A percentile compares a stretch with the other conserved stretches of the same genome.
Conservation (phyloP, 2,329 filamentous ascomycete genomes). For the Aspergillus alliaceus region DNA sequence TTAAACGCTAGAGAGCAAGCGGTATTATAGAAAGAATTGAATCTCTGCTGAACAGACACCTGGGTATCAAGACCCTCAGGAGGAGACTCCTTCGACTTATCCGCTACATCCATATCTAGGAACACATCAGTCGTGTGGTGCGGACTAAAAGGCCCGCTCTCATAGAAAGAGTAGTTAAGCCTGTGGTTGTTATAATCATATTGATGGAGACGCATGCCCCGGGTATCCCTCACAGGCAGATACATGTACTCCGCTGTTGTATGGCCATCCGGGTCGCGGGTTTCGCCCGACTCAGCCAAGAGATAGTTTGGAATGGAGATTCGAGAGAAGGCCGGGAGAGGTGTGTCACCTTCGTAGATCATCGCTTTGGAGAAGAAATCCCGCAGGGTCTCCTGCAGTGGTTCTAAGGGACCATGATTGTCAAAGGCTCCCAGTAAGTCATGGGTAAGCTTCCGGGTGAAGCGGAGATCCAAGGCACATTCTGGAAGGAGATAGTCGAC, state of each 20-base stretch:
- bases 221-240: slow-evolving; percentile 31
- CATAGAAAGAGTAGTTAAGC: slow-evolving; percentile 32
- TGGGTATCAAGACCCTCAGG: neutral
- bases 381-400: slow-evolving; percentile 23
- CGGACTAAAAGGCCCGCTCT: slow-evolving; percentile 34
- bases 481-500: slow-evolving; percentile 43
- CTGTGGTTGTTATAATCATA: slow-evolving; percentile 34
- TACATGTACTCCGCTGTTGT: slow-evolving; percentile 35
- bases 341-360: slow-evolving; percentile 7
- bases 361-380: slow-evolving; percentile 18
- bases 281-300: slow-evolving; percentile 4
- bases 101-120: slow-evolving; percentile 28
- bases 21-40: slow-evolving; percentile 37
- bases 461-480: slow-evolving; percentile 39
- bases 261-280: slow-evolving; percentile 8
- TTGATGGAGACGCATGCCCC: slow-evolving; percentile 26
- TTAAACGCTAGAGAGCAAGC: slow-evolving; percentile 41
- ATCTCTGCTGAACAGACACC: slow-evolving; percentile 22
- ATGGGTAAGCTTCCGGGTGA: slow-evolving; percentile 33
- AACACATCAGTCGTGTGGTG: slow-evolving; percentile 30
- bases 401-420: slow-evolving; percentile 12
- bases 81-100: neutral
- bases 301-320: slow-evolving; percentile 30
- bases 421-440: slow-evolving; percentile 23
- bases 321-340: slow-evolving; percentile 33